Base-by-base conservation (phyloP, 805 yeast genomes). In the Pichia pseudocactophila region DNA sequence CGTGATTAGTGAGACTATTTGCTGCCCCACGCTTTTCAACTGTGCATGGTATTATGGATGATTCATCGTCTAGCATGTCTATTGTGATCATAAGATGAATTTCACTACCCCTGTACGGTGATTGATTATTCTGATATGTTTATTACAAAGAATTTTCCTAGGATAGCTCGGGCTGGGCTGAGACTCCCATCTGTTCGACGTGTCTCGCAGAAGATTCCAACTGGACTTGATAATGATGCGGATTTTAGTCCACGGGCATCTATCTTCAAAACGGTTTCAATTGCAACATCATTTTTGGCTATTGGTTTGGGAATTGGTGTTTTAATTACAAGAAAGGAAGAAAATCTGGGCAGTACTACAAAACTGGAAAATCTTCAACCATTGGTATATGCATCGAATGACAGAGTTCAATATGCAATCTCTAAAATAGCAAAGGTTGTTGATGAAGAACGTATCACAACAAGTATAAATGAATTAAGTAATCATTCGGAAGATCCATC, bases 301-400 rank as follows among this genome's bases (percentile, higher is more conserved):
- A 32, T 33, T 20, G 51, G 51, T 12, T 40, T 41, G 16, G 12
- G 37, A 1, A 2, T 43, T 13, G 55, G 55, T 1, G 44, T 39
- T 26, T n/a, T 27, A 15, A 7, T 34, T 2, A 30, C 48, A 6
- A 32, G 25, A 26, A 25, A 39, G 4, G 34, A 37, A 6, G 35
- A 20, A 27, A 27, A 33, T 18, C 34, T 49, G 3, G 30, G 37
- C 1, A 41, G 47, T 5, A 55, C 61, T 4, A 50, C 52, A 6
- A 44, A 69, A 34, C 59, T 80, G 11, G 43, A 51, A 0, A 68
- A 64, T 10, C 51, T 80, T 7, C 47, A 57, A 3, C 58, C 76
- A 0, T 79, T 84, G 1, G 49, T 44, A 2, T 85, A 80, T 55
- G 90, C 83, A 2, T 49, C 68, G 7, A 61, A 63, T 8, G 57